Conservation (phyloP, 257 asterid species). For the Gardenia jasminoides region DNA sequence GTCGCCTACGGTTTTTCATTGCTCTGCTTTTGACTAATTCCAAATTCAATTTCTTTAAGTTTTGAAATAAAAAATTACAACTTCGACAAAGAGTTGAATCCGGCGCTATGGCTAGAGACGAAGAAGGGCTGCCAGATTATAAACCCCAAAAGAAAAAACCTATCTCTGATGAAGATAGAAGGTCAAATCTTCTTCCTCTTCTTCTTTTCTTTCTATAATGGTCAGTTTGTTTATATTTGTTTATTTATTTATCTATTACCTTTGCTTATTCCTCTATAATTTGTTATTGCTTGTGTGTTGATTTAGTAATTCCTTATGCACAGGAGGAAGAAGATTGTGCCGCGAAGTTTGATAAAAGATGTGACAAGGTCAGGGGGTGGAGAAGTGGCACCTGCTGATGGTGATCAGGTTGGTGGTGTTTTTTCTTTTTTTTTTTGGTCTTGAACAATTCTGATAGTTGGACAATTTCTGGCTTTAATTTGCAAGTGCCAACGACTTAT, state of each 20-base stretch:
- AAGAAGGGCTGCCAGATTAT: constrained; percentile 43
- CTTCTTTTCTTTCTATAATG: neutral
- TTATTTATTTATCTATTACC: neutral
- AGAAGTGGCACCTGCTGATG: constrained; percentile 63
- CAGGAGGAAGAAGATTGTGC: constrained; percentile 83
- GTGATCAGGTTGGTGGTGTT: constrained; percentile 77
- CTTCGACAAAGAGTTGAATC: neutral
- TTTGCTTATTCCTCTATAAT: neutral
- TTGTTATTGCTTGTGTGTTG: neutral
- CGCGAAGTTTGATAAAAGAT: constrained; percentile 96
- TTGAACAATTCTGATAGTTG: neutral
- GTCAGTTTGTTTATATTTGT: neutral
- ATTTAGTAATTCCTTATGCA: constrained; percentile 15
- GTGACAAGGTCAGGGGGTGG: constrained; percentile 88
- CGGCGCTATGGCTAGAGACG: constrained; percentile 54
- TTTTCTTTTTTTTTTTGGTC: no score
- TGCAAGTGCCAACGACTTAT: neutral
- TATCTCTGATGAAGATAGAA: constrained; percentile 71
- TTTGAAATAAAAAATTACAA: neutral
- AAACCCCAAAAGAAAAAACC: constrained; percentile 60
- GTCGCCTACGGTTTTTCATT: constrained; percentile 7
- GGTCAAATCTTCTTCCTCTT: constrained; percentile 31
- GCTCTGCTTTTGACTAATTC: neutral
- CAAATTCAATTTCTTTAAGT: neutral
- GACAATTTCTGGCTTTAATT: neutral